phyloP scores from a whole-genome alignment of 225 moss, liverwort and hornwort species.

The Sphagnum contortum region DNA sequence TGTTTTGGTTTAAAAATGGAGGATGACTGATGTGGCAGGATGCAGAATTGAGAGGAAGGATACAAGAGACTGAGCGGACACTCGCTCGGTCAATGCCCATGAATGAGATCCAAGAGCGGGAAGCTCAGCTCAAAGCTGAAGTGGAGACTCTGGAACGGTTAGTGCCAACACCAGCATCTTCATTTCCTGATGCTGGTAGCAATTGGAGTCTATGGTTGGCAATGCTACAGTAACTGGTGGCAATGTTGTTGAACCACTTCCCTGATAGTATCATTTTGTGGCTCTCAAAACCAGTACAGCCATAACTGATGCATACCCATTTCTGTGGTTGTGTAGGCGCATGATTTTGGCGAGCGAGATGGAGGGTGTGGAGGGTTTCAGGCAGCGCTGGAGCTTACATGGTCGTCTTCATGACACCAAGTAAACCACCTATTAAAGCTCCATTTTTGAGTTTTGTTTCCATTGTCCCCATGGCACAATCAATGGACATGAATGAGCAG shows the following conservation, averaged over 20 bases:
- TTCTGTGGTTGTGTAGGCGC: slow-evolving; percentile 19
- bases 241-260: not conserved
- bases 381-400: slow-evolving; percentile 89
- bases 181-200: no score
- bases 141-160: slow-evolving; percentile 65
- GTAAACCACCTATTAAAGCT: slow-evolving; percentile 15
- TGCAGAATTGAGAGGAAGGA: slow-evolving; percentile 39
- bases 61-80: slow-evolving; percentile 58
- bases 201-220: no score
- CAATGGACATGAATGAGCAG: not conserved
- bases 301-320: no score
- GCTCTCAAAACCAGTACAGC: not conserved
- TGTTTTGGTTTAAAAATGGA: no score
- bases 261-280: not conserved
- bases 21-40: slow-evolving; percentile 27
- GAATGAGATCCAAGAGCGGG: slow-evolving; percentile 49
- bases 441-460: not conserved
- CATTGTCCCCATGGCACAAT: not conserved
- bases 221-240: not conserved
- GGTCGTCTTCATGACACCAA: slow-evolving; percentile 70
- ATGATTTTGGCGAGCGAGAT: slow-evolving; percentile 73
- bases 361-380: slow-evolving; percentile 87
- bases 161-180: not conserved
- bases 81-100: slow-evolving; percentile 66
- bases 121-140: slow-evolving; percentile 52